Percentiles rank a stretch among this genome's conserved stretches.
Conservation (phyloP, 371 early-diverging fungal genomes). For the Mucor circinelloides region DNA sequence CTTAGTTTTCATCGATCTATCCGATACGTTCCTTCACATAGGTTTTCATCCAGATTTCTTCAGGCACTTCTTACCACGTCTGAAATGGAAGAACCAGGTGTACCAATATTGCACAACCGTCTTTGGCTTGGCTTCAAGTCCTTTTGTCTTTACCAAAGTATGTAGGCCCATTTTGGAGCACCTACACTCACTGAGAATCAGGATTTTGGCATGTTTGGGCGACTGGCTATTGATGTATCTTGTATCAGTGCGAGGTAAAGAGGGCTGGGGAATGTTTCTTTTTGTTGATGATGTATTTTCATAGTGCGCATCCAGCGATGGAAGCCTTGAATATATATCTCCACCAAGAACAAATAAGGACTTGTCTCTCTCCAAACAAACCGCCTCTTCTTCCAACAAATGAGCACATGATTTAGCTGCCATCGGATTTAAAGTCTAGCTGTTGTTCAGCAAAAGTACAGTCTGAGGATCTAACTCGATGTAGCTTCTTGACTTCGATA, state of each 20-base stretch:
- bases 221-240: conserved; percentile 27
- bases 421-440: conserved; percentile 7
- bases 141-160: conserved; percentile 36
- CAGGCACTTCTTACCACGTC: no score
- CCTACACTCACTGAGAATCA: conserved; percentile 25
- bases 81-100: no score
- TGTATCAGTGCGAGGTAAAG: conserved; percentile 12
- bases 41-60: no score
- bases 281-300: conserved; percentile 8
- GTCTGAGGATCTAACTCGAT: conserved; percentile 8
- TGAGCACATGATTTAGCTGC: neutral
- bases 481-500: conserved; percentile 7
- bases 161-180: conserved; percentile 27
- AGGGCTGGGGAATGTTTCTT: conserved; percentile 9
- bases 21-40: no score
- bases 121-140: no score
- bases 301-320: conserved; percentile 12
- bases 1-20: no score
- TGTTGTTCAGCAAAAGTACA: conserved; percentile 9
- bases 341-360: conserved; percentile 7
- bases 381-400: conserved; percentile 10
- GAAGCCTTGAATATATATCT: conserved; percentile 12
- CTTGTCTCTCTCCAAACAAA: conserved; percentile 10
- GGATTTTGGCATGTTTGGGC: conserved; percentile 31
- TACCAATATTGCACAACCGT: no score